A percentile compares a stretch with the other conserved stretches of the same genome.
phyloP scores from a whole-genome alignment of 352 stramenopile genomes.

The Globisporangium alternatum region DNA sequence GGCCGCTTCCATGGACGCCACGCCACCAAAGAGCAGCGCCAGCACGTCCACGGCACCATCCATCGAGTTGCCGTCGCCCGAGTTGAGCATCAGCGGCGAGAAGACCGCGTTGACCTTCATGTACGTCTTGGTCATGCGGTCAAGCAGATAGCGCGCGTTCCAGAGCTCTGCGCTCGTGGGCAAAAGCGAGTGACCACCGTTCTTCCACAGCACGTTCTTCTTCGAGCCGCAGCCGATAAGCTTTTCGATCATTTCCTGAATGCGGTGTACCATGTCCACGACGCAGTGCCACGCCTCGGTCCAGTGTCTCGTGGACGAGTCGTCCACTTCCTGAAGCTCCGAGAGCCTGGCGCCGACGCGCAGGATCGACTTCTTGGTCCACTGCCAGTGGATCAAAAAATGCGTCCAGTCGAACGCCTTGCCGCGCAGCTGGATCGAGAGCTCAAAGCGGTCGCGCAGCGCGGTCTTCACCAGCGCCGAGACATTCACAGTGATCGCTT shows the following conservation, averaged over 20 bases:
- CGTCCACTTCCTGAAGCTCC: background rate
- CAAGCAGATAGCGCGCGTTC: constrained; percentile 68
- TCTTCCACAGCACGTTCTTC: constrained; percentile 93
- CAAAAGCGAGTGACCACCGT: constrained; percentile 82
- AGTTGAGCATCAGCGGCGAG: constrained; percentile 22
- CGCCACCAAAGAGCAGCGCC: constrained; percentile 69
- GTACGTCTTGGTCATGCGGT: constrained; percentile 58
- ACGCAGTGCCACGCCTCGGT: constrained; percentile 39
- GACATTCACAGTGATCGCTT: constrained; percentile 11
- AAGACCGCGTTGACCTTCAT: constrained; percentile 43
- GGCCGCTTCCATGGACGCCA: constrained; percentile 69
- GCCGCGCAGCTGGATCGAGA: constrained; percentile 70
- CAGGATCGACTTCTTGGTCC: constrained; percentile 61
- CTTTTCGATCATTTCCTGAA: constrained; percentile 67
- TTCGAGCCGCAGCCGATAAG: constrained; percentile 58
- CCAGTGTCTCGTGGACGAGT: constrained; percentile 14
- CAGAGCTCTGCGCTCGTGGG: constrained; percentile 59
- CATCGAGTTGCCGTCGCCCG: constrained; percentile 16
- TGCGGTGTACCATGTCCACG: constrained; percentile 67
- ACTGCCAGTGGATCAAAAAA: constrained; percentile 84
- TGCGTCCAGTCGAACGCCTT: constrained; percentile 67
- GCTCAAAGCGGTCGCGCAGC: constrained; percentile 67
- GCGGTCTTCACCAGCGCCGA: constrained; percentile 34
- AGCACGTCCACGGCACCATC: constrained; percentile 65
- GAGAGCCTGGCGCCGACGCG: constrained; percentile 19